These are phyloP conservation scores for Aphanomyces astaci DNA, from an alignment of 352 stramenopile genomes.

Conservation along the genomic window DNA sequence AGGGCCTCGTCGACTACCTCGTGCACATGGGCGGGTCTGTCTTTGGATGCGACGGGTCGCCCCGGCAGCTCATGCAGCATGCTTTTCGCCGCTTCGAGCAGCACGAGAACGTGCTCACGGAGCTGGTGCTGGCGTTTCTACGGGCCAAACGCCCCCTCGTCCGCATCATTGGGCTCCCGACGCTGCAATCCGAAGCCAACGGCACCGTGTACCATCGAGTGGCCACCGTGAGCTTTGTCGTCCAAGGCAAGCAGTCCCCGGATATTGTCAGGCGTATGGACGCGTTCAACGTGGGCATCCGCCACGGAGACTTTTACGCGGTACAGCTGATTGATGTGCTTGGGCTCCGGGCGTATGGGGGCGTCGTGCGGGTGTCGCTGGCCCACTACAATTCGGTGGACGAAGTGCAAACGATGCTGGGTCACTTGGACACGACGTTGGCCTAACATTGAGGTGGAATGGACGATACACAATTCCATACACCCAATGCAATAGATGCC, in stretches of 20 bases:
- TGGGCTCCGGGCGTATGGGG: conserved; percentile 3
- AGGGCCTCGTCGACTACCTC: conserved; percentile 14
- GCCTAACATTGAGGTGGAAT: too few species aligned
- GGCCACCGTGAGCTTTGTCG: conserved; percentile 15
- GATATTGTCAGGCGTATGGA: conserved; percentile 7
- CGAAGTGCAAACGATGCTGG: conserved; percentile 20
- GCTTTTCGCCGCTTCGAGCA: conserved; percentile 18
- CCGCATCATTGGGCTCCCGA: neutral
- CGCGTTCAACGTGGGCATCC: conserved; percentile 6
- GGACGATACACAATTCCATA: too few species aligned
- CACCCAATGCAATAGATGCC: too few species aligned
- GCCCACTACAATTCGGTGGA: conserved; percentile 24
- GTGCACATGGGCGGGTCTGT: neutral
- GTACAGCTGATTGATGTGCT: conserved; percentile 9
- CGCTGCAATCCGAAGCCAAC: neutral
- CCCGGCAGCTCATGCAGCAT: neutral
- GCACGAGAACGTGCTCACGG: conserved; percentile 4
- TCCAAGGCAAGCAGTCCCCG: conserved; percentile 3
- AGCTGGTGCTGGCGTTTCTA: conserved; percentile 7
- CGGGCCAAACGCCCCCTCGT: neutral
- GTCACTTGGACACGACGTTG: neutral
- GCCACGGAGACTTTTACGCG: conserved; percentile 17
- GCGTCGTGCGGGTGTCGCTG: conserved; percentile 21
- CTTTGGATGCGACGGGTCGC: neutral
- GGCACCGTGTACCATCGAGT: neutral